Percentiles rank a stretch among this genome's conserved stretches.
Conservation (phyloP, 306 rosid species). For the Astragalus membranaceus region DNA sequence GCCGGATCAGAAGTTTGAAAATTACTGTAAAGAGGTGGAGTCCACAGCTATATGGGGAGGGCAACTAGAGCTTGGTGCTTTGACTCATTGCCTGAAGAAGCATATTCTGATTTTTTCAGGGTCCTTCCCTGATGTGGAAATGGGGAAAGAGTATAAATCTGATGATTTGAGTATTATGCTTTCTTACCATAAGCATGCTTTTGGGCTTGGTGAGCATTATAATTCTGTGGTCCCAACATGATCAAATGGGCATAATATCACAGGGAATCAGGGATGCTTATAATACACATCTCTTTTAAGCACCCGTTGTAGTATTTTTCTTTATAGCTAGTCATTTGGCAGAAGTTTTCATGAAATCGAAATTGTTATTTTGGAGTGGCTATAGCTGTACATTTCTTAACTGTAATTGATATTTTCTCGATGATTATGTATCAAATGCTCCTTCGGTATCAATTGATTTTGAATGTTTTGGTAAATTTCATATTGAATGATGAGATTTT, state of each 20-base stretch:
- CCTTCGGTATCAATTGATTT: slow-evolving; percentile 9
- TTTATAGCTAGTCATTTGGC: slow-evolving; percentile 20
- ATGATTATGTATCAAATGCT: slow-evolving; percentile 3
- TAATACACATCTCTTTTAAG: background rate
- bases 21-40: slow-evolving; percentile 80
- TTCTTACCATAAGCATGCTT: slow-evolving; percentile 91
- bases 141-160: slow-evolving; percentile 86
- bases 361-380: slow-evolving; percentile 23
- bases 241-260: slow-evolving; percentile 22
- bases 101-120: slow-evolving; percentile 86
- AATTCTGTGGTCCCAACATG: slow-evolving; percentile 69
- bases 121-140: slow-evolving; percentile 95
- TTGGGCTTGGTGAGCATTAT: slow-evolving; percentile 94
- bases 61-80: slow-evolving; percentile 89
- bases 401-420: slow-evolving; percentile 24
- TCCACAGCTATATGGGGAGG: slow-evolving; percentile 98
- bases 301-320: slow-evolving; percentile 12
- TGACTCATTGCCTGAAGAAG: slow-evolving; percentile 73
- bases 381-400: slow-evolving; percentile 28
- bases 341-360: slow-evolving; percentile 18
- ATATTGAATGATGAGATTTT: background rate
- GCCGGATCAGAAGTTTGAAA: slow-evolving; percentile 55
- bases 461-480: background rate
- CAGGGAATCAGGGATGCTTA: slow-evolving; percentile 23
- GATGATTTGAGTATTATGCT: slow-evolving; percentile 49